A percentile compares a stretch with the other conserved stretches of the same genome.
phyloP scores from a whole-genome alignment of 345 rosid genomes.

The Laguncularia racemosa region DNA sequence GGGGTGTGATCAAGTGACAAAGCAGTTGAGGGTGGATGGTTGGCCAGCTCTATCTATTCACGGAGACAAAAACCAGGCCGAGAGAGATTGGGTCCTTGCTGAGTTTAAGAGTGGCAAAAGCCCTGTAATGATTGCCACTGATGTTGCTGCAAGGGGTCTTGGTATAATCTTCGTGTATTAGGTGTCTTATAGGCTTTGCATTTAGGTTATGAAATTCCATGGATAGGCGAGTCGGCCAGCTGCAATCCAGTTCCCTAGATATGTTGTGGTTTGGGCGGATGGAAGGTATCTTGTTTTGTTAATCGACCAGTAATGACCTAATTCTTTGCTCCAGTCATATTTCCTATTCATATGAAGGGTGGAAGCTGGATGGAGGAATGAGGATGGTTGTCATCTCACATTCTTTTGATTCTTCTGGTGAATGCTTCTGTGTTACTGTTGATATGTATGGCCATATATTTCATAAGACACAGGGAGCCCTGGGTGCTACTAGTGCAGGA shows the following conservation, averaged over 20 bases:
- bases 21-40: conserved; percentile 97
- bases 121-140: conserved; percentile 94
- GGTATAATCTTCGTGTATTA: conserved; percentile 84
- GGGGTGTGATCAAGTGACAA: conserved; percentile 94
- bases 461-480: no score
- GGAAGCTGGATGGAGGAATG: conserved; percentile 25
- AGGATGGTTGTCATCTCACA: conserved; percentile 15
- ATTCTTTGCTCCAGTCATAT: no score
- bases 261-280: conserved; percentile 56
- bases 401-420: background rate
- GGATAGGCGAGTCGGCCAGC: conserved; percentile 81
- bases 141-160: conserved; percentile 99
- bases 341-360: background rate
- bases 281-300: background rate
- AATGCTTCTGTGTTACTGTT: no score
- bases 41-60: conserved; percentile 98
- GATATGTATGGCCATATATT: no score
- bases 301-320: no score
- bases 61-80: conserved; percentile 92
- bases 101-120: conserved; percentile 94
- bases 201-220: conserved; percentile 29
- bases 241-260: conserved; percentile 79
- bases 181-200: conserved; percentile 35
- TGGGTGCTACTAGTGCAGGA: no score
- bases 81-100: conserved; percentile 94